A percentile compares a stretch with the other conserved stretches of the same genome.
These are phyloP conservation scores for Solanum acaule DNA, from an alignment of 257 asterid species.

Conservation along the genomic window DNA sequence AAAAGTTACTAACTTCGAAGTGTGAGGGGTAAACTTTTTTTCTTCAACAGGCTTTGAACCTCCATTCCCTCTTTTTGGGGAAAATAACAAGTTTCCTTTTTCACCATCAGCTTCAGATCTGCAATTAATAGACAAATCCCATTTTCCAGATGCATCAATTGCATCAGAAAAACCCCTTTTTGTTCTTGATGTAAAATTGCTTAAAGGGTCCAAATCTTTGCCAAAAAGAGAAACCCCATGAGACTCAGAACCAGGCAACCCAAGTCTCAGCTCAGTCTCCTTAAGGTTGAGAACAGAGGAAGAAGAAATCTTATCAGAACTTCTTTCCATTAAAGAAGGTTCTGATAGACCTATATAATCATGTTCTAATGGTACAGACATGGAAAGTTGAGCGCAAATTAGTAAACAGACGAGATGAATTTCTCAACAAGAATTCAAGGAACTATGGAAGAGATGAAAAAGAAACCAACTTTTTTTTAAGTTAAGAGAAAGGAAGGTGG, in stretches of 20 bases:
- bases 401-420: not conserved
- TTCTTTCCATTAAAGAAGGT: constrained; percentile 30
- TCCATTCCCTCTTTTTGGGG: constrained; percentile 23
- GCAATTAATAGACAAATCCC: constrained; percentile 49
- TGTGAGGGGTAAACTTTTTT: constrained; percentile 10
- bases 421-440: not conserved
- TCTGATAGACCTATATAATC: constrained; percentile 62
- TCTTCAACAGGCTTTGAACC: constrained; percentile 3
- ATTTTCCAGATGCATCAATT: constrained; percentile 59
- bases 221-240: constrained; percentile 53
- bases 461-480: not conserved
- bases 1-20: constrained; percentile 23
- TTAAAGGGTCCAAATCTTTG: constrained; percentile 34
- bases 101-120: constrained; percentile 46
- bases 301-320: constrained; percentile 20
- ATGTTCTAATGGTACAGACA: constrained; percentile 56
- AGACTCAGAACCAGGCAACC: constrained; percentile 68
- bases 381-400: not conserved
- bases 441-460: not conserved
- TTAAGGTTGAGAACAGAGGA: constrained; percentile 26
- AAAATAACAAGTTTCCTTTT: constrained; percentile 19
- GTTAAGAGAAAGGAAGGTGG: not conserved
- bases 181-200: constrained; percentile 42
- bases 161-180: constrained; percentile 76
- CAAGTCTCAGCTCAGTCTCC: constrained; percentile 81